phyloP scores from a whole-genome alignment of 2,329 filamentous ascomycete species.

The Cladophialophora yegresii region DNA sequence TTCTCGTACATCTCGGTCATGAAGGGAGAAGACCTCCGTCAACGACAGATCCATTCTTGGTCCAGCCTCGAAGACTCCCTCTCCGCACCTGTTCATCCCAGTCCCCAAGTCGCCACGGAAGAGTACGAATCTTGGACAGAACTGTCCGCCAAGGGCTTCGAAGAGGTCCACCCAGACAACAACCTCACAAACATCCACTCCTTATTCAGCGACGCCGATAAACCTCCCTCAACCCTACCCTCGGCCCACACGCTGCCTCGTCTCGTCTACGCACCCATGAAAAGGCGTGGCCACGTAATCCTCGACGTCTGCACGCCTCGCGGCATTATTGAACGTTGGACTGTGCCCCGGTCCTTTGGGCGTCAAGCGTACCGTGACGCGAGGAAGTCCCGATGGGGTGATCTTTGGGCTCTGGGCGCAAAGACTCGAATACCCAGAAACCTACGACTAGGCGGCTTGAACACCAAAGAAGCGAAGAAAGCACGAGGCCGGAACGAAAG shows the following conservation, averaged over 20 bases:
- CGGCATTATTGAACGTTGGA: conserved; percentile 89
- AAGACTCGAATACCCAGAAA: conserved; percentile 72
- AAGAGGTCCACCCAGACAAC: conserved; percentile 27
- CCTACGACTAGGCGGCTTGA: conserved; percentile 49
- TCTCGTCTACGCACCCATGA: conserved; percentile 75
- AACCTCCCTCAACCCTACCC: conserved; percentile 51
- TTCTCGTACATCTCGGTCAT: conserved; percentile 89
- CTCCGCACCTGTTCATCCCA: conserved; percentile 24
- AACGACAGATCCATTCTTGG: conserved; percentile 35
- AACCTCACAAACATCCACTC: conserved; percentile 17
- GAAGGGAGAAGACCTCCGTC: conserved; percentile 67
- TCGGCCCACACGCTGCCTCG: conserved; percentile 64
- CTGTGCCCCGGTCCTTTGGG: conserved; percentile 77
- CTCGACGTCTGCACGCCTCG: conserved; percentile 87
- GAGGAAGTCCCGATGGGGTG: conserved; percentile 86
- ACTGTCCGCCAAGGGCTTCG: conserved; percentile 24
- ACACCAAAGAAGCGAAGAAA: conserved; percentile 27
- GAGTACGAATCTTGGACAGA: conserved; percentile 25
- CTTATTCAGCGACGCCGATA: conserved; percentile 31
- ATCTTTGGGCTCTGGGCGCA: conserved; percentile 91
- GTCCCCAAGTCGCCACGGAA: conserved; percentile 12
- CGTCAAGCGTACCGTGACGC: conserved; percentile 87
- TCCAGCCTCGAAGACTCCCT: conserved; percentile 26
- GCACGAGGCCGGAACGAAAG: conserved; percentile 21
- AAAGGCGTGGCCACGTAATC: conserved; percentile 83